Base-by-base conservation (phyloP, 495 filamentous ascomycete species). In the Jackrogersella multiformis region DNA sequence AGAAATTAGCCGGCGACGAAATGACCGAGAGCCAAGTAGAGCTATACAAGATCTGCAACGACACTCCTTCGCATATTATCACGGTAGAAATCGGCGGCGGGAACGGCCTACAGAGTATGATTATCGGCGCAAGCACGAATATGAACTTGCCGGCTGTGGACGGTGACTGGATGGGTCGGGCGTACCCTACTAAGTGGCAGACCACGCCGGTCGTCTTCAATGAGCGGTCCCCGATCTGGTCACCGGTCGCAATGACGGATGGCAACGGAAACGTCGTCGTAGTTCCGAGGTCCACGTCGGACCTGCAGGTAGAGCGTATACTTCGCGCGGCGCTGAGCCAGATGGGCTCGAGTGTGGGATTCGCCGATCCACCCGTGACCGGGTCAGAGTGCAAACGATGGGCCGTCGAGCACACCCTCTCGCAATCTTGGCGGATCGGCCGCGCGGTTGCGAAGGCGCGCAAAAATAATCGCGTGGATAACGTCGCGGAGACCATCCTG, bases 101-200 rank as follows among this genome's bases (percentile, higher is more conserved):
- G 4, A 87, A 87, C 55, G 83, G 82, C 4, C 74, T 87, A 15
- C 81, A 86, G 67, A 81, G 81, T 18, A 73, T 87, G 71, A 80
- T 85, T 5, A 76, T 85, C 7, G 84, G 79, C 1, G 78, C 80
- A 0, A 80, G 78, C 30, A 69, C 72, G 2, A 81, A 81, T 46
- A 79, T 85, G 73, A 67, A 86, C 51, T 28, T 84, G 0, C 84
- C 84, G 1, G 78, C 77, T 12, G 80, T 87, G 0, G 84, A 86
- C 51, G 83, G 80, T 28, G 85, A 86, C 63, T 85, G 81, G 80
- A 86, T 87, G 80, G 84, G 82, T 1, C 68, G 85, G 8, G 85
- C 85, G 16, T 87, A 86, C 66, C 85, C 84, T 0, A 83, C 81
- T 3, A 80, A 84, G 24, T 86, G 83, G 81, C 84, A 85, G 70